These are phyloP conservation scores for Pyracantha coccinea DNA, from an alignment of 331 rosid genomes.

Conservation along the genomic window DNA sequence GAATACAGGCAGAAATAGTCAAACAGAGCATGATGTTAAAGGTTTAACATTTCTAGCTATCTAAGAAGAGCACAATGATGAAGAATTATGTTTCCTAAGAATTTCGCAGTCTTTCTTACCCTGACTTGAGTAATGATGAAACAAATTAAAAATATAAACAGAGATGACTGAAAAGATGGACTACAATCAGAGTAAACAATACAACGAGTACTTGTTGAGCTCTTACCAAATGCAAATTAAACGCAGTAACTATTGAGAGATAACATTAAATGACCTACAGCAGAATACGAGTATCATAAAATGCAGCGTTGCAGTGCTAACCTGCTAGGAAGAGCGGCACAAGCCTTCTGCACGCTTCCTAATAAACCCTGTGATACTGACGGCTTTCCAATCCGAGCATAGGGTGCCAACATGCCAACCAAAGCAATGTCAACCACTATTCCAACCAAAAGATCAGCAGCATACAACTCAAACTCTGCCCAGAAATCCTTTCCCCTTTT, in stretches of 20 bases:
- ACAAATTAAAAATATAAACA: not conserved
- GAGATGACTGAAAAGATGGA: not conserved
- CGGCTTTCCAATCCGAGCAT: slow-evolving; percentile 66
- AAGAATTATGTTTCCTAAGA: not conserved
- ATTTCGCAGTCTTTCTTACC: not conserved
- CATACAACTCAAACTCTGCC: slow-evolving; percentile 83
- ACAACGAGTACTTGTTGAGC: not conserved
- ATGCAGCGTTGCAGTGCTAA: slow-evolving; percentile 8
- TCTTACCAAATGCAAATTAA: not conserved
- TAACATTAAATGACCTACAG: not conserved
- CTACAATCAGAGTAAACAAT: not conserved
- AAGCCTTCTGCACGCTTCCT: slow-evolving; percentile 54
- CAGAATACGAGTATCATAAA: not conserved
- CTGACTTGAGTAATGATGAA: not conserved
- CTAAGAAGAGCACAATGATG: not conserved
- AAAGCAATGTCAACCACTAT: slow-evolving; percentile 74
- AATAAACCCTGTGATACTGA: slow-evolving; percentile 57
- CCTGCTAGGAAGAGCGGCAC: slow-evolving; percentile 86
- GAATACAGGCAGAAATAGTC: not conserved
- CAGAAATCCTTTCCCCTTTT: slow-evolving; percentile 77
- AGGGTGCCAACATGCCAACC: slow-evolving; percentile 77
- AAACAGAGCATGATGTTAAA: not conserved
- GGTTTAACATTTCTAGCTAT: not conserved
- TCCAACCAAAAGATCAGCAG: slow-evolving; percentile 82
- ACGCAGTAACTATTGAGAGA: not conserved